Evolutionary conservation across 2,329 filamentous ascomycete species (phyloP).

Genomic region (Cladosporium sp.): DNA sequence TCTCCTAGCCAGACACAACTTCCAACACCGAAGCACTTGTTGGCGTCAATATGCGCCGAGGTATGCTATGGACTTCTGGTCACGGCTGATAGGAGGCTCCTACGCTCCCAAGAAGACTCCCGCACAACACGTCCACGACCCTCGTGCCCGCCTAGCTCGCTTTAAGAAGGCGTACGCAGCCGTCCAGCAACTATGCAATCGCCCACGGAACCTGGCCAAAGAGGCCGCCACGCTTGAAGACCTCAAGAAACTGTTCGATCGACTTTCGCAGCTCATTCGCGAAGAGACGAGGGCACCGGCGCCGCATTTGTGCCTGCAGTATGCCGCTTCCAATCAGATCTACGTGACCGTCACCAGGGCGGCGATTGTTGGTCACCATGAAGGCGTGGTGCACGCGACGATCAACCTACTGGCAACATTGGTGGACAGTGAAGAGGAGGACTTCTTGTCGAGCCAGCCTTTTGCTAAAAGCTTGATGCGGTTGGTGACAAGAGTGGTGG

Average conservation of each 20-base stretch:
- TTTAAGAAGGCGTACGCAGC: slow-evolving; percentile 60
- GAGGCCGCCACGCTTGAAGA: slow-evolving; percentile 48
- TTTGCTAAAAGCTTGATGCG: slow-evolving; percentile 88
- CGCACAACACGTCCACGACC: slow-evolving; percentile 43
- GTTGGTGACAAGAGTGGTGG: slow-evolving; percentile 74
- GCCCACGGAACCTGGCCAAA: slow-evolving; percentile 46
- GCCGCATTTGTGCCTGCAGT: slow-evolving; percentile 87
- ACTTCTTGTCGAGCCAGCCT: slow-evolving; percentile 78
- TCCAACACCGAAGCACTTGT: not conserved
- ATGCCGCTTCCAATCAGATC: slow-evolving; percentile 79
- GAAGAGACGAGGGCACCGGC: slow-evolving; percentile 86
- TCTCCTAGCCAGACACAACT: not conserved
- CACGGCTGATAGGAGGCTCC: slow-evolving; percentile 57
- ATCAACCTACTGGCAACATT: slow-evolving; percentile 85
- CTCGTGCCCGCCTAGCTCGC: slow-evolving; percentile 56
- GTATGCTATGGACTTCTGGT: slow-evolving; percentile 41
- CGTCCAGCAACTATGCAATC: slow-evolving; percentile 60
- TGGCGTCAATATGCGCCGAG: slow-evolving; percentile 12
- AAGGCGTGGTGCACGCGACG: slow-evolving; percentile 78
- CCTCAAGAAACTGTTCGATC: slow-evolving; percentile 52
- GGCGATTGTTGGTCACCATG: slow-evolving; percentile 77
- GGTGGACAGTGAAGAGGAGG: slow-evolving; percentile 94
- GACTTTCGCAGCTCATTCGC: slow-evolving; percentile 65
- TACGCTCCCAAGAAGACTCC: slow-evolving; percentile 47
- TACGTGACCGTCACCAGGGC: slow-evolving; percentile 89